Evolutionary conservation across 805 yeast genomes (phyloP).

Genomic region (Pichia heedii): DNA sequence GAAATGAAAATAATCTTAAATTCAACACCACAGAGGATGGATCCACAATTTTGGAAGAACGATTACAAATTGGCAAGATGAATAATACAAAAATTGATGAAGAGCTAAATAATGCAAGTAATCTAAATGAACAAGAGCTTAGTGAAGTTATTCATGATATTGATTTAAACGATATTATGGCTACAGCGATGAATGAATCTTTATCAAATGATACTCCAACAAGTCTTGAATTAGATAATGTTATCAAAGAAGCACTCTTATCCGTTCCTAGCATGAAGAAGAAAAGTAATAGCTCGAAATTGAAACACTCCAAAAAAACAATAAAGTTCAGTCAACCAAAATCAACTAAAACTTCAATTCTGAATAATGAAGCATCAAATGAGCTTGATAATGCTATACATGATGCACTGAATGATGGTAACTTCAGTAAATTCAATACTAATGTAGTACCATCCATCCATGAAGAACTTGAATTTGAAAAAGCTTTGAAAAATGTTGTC

Average conservation of each 20-base stretch:
- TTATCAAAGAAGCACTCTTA: slow-evolving; percentile 6
- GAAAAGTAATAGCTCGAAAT: no score
- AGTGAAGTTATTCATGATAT: slow-evolving; percentile 10
- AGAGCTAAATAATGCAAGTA: not conserved
- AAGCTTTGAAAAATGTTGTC: slow-evolving; percentile 48
- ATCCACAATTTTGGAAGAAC: slow-evolving; percentile 1
- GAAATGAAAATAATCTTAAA: slow-evolving; percentile 1
- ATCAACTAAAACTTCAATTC: not conserved
- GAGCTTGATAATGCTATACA: slow-evolving; percentile 20
- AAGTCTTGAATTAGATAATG: slow-evolving; percentile 3
- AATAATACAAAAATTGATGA: not conserved
- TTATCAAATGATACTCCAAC: slow-evolving; percentile 14
- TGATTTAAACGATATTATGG: slow-evolving; percentile 13
- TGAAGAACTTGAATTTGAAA: slow-evolving; percentile 34
- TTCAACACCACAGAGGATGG: slow-evolving; percentile 8
- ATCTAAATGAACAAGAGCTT: not conserved
- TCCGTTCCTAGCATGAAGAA: slow-evolving; percentile 1
- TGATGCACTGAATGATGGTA: slow-evolving; percentile 16
- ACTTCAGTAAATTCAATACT: not conserved
- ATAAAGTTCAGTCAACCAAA: no score
- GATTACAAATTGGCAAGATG: not conserved
- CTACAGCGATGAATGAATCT: slow-evolving; percentile 13
- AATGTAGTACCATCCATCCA: not conserved
- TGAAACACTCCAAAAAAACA: no score
- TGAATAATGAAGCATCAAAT: slow-evolving; percentile 2